Evolutionary conservation across 306 rosid species (phyloP), one percentile per base, ranked within the genome.

Genomic region (Pyrus betulifolia): DNA sequence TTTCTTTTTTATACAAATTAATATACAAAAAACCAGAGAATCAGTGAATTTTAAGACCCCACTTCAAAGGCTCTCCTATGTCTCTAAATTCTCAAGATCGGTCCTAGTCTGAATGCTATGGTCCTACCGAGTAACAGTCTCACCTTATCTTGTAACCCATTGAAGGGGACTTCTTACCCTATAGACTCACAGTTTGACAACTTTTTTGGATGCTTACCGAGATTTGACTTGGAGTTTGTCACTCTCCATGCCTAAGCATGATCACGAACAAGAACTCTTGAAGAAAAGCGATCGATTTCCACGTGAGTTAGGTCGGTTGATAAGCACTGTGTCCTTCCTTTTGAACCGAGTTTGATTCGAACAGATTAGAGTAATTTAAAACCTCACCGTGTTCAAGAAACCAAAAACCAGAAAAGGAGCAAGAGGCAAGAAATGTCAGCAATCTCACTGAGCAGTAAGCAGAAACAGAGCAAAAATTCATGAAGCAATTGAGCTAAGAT

Each of bases 131-230:
- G 33, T 3, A 42, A 42, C 77, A 38, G 69, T 11, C 22, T 2
- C 42, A 61, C 61, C 30, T 65, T 31, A 28, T 59, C 76, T 23
- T 44, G 40, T 72, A 74, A 71, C 79, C 62, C 71, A 51, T 69
- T 74, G 84, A 86, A 86, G 85, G 54, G 49, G 75, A 80, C 78
- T 69, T 73, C 31, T 23, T 28, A 57, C 79, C 59, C 79, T 72
- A 35, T 70, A 9, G 57, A 70, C 17, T 76, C 74, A 74, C 21
- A 42, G 54, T 57, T 87, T 76, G 81, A 44, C 83, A 72, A 79
- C 82, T 78, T 80, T 82, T 82, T 49, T 49, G 70, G 72, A 52
- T 76, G 72, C 79, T 84, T 81, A 31, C 76, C 79, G 64, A 15
- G 27, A 79, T 70, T 83, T 85, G 79, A 82, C 85, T 70, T 52